These are phyloP conservation scores for Hippophae rhamnoides DNA, from an alignment of 306 rosid genomes.

Conservation along the genomic window DNA sequence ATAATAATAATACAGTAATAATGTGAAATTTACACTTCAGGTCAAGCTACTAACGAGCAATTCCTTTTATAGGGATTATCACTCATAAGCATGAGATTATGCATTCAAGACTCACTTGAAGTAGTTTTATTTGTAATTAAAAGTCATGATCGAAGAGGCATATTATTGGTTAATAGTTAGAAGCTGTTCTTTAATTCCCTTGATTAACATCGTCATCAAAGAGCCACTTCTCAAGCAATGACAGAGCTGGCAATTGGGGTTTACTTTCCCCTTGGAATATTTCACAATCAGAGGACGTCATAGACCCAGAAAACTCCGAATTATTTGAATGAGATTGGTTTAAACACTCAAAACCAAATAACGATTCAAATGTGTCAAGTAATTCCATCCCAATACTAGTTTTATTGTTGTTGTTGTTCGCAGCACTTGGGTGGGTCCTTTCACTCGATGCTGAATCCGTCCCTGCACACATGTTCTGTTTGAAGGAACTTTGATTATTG, in stretches of 20 bases:
- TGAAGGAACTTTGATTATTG: conserved; percentile 11
- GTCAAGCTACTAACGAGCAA: too few species aligned
- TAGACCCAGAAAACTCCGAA: conserved; percentile 24
- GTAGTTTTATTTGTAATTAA: too few species aligned
- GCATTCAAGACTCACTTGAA: too few species aligned
- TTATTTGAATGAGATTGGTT: conserved; percentile 39
- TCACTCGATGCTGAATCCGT: conserved; percentile 44
- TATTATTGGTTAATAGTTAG: conserved; percentile 14
- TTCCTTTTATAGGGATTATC: too few species aligned
- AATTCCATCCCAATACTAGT: conserved; percentile 21
- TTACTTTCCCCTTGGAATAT: too few species aligned
- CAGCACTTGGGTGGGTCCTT: too few species aligned
- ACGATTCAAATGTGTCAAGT: conserved; percentile 32
- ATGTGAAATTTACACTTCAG: too few species aligned
- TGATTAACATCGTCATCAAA: conserved; percentile 48
- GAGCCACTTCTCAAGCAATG: conserved; percentile 78
- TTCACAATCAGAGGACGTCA: conserved; percentile 33
- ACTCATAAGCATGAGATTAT: too few species aligned
- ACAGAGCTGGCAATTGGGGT: conserved; percentile 30
- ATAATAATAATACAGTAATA: too few species aligned
- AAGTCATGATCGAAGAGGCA: conserved; percentile 11
- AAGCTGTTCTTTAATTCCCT: conserved; percentile 9
- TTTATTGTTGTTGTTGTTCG: too few species aligned
- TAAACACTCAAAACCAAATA: conserved; percentile 49
- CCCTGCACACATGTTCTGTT: conserved; percentile 17